A percentile compares a stretch with the other conserved stretches of the same genome.
phyloP scores from a whole-genome alignment of 2,329 filamentous ascomycete species.

The Penicillium sp. region DNA sequence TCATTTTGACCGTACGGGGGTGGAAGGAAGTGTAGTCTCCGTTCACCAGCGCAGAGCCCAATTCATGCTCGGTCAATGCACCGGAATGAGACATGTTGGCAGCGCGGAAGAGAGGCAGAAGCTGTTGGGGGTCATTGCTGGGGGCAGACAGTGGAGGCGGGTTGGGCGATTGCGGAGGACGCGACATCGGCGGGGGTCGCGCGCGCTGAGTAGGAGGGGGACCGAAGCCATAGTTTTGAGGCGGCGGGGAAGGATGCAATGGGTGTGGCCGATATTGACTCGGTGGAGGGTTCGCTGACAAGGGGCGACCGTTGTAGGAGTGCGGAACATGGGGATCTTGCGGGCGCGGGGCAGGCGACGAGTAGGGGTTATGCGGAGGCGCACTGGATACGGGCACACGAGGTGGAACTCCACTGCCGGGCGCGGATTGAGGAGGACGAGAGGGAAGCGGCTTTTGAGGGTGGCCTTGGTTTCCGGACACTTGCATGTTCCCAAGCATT shows the following conservation, averaged over 20 bases:
- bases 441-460: slow-evolving; percentile 27
- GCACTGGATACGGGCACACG: slow-evolving; percentile 28
- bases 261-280: slow-evolving; percentile 32
- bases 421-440: slow-evolving; percentile 24
- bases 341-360: slow-evolving; percentile 16
- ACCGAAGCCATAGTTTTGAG: slow-evolving; percentile 50
- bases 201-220: slow-evolving; percentile 52
- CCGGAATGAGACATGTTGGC: slow-evolving; percentile 79
- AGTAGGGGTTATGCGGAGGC: slow-evolving; percentile 21
- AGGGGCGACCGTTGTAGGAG: slow-evolving; percentile 22
- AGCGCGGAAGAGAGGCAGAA: slow-evolving; percentile 82
- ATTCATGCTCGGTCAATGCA: slow-evolving; percentile 78
- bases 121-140: slow-evolving; percentile 55
- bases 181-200: slow-evolving; percentile 56
- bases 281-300: slow-evolving; percentile 16
- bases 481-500: slow-evolving; percentile 41
- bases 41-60: slow-evolving; percentile 88
- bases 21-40: slow-evolving; percentile 96
- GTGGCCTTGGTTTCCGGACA: slow-evolving; percentile 17
- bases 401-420: slow-evolving; percentile 23
- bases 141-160: slow-evolving; percentile 50
- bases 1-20: slow-evolving; percentile 90
- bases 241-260: slow-evolving; percentile 43
- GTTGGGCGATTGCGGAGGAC: slow-evolving; percentile 65
- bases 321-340: slow-evolving; percentile 17